phyloP scores from a whole-genome alignment of 345 rosid species.

The Aethionema arabicum region DNA sequence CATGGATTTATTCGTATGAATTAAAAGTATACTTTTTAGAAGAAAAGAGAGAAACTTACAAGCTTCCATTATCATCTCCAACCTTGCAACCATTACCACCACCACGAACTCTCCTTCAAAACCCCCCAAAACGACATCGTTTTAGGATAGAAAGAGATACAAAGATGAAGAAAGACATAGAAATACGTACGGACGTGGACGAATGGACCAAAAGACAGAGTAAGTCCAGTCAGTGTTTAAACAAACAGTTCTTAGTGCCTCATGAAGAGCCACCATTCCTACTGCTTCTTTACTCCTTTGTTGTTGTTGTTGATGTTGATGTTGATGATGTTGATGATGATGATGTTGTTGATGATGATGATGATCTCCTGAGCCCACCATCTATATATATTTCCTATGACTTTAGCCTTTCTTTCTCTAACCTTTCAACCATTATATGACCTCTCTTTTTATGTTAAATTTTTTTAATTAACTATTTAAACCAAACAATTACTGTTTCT shows the following conservation, averaged over 20 bases:
- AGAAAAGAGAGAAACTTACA: slow-evolving; percentile 54
- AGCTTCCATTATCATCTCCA: slow-evolving; percentile 97
- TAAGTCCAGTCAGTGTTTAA: slow-evolving; percentile 98
- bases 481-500: no score
- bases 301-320: slow-evolving; percentile 36
- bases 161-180: neutral
- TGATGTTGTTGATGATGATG: slow-evolving; percentile 22
- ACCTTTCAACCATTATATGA: slow-evolving; percentile 18
- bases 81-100: slow-evolving; percentile 99
- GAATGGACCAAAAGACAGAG: slow-evolving; percentile 99
- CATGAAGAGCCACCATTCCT: slow-evolving; percentile 99
- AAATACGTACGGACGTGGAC: slow-evolving; percentile 87
- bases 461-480: neutral
- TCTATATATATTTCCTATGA: slow-evolving; percentile 37
- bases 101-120: slow-evolving; percentile 83
- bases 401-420: slow-evolving; percentile 27
- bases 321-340: slow-evolving; percentile 27
- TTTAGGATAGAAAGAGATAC: slow-evolving; percentile 31
- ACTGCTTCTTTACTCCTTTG: slow-evolving; percentile 96
- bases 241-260: slow-evolving; percentile 97
- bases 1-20: no score
- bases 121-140: slow-evolving; percentile 16
- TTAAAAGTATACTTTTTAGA: no score
- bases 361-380: slow-evolving; percentile 96
- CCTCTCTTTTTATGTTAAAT: slow-evolving; percentile 22